A percentile compares a stretch with the other conserved stretches of the same genome.
Evolutionary conservation across 352 stramenopile genomes (phyloP).

Genomic region (Pythium apleroticum): DNA sequence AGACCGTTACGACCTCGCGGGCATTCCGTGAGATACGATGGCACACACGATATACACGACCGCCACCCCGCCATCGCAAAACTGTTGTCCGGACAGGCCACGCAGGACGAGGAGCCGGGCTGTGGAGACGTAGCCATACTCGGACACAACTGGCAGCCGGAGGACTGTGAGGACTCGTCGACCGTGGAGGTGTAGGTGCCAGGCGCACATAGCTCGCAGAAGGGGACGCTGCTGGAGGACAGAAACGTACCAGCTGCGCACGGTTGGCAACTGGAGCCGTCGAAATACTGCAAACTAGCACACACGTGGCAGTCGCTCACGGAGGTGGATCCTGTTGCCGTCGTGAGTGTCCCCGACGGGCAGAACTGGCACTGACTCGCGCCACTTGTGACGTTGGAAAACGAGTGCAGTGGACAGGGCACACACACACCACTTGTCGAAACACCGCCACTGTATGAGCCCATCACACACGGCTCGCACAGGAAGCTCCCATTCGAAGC

Average conservation of each 20-base stretch:
- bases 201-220: constrained; percentile 32
- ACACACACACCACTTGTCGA: constrained; percentile 38
- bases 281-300: constrained; percentile 28
- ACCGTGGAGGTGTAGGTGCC: constrained; percentile 38
- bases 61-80: constrained; percentile 59
- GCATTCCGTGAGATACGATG: constrained; percentile 36
- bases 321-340: constrained; percentile 23
- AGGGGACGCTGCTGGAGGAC: neutral
- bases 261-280: constrained; percentile 29
- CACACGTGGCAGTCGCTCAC: constrained; percentile 40
- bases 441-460: constrained; percentile 33
- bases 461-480: constrained; percentile 41
- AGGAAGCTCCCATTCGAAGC: neutral
- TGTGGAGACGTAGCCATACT: constrained; percentile 38
- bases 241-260: constrained; percentile 12
- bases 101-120: constrained; percentile 34
- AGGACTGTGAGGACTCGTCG: constrained; percentile 7
- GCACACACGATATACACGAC: constrained; percentile 49
- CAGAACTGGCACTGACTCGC: constrained; percentile 10
- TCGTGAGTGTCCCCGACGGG: constrained; percentile 35
- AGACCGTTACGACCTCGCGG: constrained; percentile 50
- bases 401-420: constrained; percentile 44
- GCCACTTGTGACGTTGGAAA: constrained; percentile 21
- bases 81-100: constrained; percentile 31
- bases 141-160: constrained; percentile 40